Base-by-base conservation (phyloP, 2,329 filamentous ascomycete species). In the Ascochyta clinopodiicola region DNA sequence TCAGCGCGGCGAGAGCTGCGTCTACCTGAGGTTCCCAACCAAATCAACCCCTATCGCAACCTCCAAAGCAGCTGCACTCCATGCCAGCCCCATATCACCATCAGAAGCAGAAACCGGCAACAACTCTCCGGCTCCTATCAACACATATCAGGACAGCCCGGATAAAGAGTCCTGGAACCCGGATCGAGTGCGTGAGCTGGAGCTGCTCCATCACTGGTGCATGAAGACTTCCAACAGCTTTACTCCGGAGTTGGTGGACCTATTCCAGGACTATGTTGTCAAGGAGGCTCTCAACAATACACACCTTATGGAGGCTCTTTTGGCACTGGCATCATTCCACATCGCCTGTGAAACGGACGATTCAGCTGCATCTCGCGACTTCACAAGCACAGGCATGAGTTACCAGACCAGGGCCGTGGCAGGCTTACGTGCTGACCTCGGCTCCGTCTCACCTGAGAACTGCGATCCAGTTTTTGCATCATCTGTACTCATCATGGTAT, bases 281-380 rank as follows among this genome's bases (percentile, higher is more conserved):
- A 48, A 57, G 32, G 55, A 61, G 34, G 60, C 58, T 7, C 32
- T 53, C 12, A 51, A 54, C 17, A 51, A 59, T 21, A 31, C 52
- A n/a, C 60, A 61, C 34, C 50, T 63, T n/a, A 61, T 63, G 58
- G 53, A 61, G 15, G 57, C 60, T 29, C 10, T 63, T 2, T 40
- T 61, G 24, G 57, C 60, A n/a, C 32, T 61, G 31, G 49, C 60
- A 2, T 36, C 51, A 1, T 57, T 63, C 10, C 60, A 61, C 34
- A 49, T 63, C 6, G 51, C 56, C 24, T 48, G 51, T 27, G 40
- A 56, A 7, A 51, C 52, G 24, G 39, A 51, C 36, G 43, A 56
- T 17, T 40, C 42, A 22, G 37, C 24, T 22, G 27, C 21, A 4
- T 56, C 46, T 22, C 52, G 37, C 32, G 46, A 51, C 12, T 51